A percentile compares a stretch with the other conserved stretches of the same genome.
These are phyloP conservation scores for Chlamydomonas sp. DNA, from an alignment of 139 green algal genomes.

Conservation along the genomic window DNA sequence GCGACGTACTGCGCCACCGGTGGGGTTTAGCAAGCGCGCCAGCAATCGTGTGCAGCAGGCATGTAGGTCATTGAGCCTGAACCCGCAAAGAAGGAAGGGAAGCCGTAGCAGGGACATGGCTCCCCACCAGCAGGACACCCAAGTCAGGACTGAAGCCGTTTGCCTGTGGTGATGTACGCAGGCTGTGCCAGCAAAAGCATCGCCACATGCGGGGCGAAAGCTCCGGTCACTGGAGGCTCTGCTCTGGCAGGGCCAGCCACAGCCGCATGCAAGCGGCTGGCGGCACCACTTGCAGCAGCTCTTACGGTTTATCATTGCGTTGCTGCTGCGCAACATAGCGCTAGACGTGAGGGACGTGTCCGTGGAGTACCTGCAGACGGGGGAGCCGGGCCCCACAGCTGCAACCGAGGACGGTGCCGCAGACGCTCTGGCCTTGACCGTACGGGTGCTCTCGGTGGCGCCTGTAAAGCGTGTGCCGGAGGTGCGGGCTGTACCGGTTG, in stretches of 20 bases:
- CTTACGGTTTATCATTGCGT: neutral
- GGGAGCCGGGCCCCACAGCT: constrained; percentile 4
- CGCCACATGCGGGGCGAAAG: neutral
- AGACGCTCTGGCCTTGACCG: neutral
- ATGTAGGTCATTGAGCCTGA: neutral
- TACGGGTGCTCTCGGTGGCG: constrained; percentile 9
- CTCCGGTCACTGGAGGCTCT: constrained; percentile 19
- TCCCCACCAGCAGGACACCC: neutral
- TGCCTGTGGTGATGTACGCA: neutral
- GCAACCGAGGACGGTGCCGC: neutral
- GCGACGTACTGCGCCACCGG: neutral
- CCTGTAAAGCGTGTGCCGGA: neutral
- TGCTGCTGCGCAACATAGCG: constrained; percentile 16
- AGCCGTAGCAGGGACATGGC: too few relatives aligned
- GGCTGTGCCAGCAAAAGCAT: neutral
- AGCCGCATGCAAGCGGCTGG: neutral
- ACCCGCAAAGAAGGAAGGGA: too few relatives aligned
- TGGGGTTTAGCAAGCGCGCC: neutral
- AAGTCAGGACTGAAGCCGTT: neutral
- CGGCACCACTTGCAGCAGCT: neutral
- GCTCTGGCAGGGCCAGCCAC: constrained; percentile 10
- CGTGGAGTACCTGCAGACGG: constrained; percentile 32
- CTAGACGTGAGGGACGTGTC: neutral
- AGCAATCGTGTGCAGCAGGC: neutral
- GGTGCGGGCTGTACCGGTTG: too few relatives aligned